Conservation (phyloP, 805 yeast species). For the Ogataea haglerorum region DNA sequence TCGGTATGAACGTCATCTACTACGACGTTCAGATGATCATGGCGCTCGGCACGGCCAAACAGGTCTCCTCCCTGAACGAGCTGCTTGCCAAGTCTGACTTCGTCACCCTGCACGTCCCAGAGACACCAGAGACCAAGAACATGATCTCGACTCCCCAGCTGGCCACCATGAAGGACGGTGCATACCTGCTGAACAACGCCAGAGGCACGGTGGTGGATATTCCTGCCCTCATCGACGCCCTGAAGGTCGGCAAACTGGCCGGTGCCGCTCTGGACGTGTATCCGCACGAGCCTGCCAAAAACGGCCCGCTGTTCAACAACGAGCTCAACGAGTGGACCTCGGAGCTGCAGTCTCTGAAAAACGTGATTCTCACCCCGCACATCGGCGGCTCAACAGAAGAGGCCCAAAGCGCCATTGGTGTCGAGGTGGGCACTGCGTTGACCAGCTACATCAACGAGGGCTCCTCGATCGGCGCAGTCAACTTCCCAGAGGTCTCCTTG, state of each 20-base stretch:
- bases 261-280: slow-evolving; percentile 97
- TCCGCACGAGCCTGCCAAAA: slow-evolving; percentile 96
- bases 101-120: slow-evolving; percentile 93
- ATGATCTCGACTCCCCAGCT: slow-evolving; percentile 87
- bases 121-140: slow-evolving; percentile 85
- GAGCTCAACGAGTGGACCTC: slow-evolving; percentile 78
- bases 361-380: slow-evolving; percentile 92
- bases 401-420: slow-evolving; percentile 96
- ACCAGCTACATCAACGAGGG: slow-evolving; percentile 95
- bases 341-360: slow-evolving; percentile 77
- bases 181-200: slow-evolving; percentile 92
- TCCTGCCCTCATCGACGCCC: slow-evolving; percentile 87
- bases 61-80: slow-evolving; percentile 81
- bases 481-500: slow-evolving; percentile 96
- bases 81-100: slow-evolving; percentile 80
- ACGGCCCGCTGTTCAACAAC: slow-evolving; percentile 78
- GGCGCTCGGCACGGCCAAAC: slow-evolving; percentile 96
- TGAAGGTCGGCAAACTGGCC: slow-evolving; percentile 89
- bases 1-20: slow-evolving; percentile 96
- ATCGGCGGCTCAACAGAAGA: slow-evolving; percentile 99
- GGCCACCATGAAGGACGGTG: slow-evolving; percentile 94
- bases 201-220: slow-evolving; percentile 98
- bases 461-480: slow-evolving; percentile 89
- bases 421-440: slow-evolving; percentile 86
- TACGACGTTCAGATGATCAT: slow-evolving; percentile 90